Evolutionary conservation across 106 monocot species (phyloP).

Genomic region (Amphibolis antarctica): DNA sequence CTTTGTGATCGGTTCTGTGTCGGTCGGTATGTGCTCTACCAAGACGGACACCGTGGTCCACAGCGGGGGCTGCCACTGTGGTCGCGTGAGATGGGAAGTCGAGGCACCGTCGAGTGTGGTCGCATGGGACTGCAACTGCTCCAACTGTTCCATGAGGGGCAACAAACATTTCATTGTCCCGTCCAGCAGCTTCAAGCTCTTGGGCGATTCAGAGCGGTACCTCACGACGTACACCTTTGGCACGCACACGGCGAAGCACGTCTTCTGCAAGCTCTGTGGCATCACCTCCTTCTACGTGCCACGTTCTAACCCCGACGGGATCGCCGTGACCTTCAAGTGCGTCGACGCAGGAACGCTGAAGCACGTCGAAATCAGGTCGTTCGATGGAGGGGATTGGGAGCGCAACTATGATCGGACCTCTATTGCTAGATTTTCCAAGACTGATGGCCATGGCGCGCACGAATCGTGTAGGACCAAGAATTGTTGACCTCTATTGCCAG

Average conservation of each 20-base stretch:
- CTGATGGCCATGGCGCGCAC: too few relatives aligned
- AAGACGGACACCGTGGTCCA: slow-evolving; percentile 28
- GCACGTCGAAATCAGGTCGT: slow-evolving; percentile 52
- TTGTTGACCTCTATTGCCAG: too few relatives aligned
- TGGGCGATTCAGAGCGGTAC: slow-evolving; percentile 40
- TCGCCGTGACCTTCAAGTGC: slow-evolving; percentile 26
- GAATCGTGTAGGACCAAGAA: too few relatives aligned
- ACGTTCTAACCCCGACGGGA: slow-evolving; percentile 82
- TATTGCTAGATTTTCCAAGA: slow-evolving; percentile 17
- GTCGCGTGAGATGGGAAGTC: slow-evolving; percentile 65
- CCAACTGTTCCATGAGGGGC: slow-evolving; percentile 76
- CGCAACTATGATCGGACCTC: slow-evolving; percentile 8
- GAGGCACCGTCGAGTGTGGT: slow-evolving; percentile 58
- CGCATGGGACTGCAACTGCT: slow-evolving; percentile 80
- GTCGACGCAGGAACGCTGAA: slow-evolving; percentile 34
- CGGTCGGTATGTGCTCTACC: too few relatives aligned
- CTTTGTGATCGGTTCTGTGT: too few relatives aligned
- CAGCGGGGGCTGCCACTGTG: slow-evolving; percentile 80
- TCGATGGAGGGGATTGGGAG: slow-evolving; percentile 76
- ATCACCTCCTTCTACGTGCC: slow-evolving; percentile 91
- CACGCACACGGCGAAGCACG: slow-evolving; percentile 76
- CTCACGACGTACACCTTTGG: slow-evolving; percentile 83
- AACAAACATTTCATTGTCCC: slow-evolving; percentile 81
- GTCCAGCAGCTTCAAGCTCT: slow-evolving; percentile 54
- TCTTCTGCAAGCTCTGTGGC: slow-evolving; percentile 79